Evolutionary conservation across 768 basidiomycete genomes (phyloP), one percentile per base, ranked within the genome.

Genomic region (Mycena sanguinolenta): DNA sequence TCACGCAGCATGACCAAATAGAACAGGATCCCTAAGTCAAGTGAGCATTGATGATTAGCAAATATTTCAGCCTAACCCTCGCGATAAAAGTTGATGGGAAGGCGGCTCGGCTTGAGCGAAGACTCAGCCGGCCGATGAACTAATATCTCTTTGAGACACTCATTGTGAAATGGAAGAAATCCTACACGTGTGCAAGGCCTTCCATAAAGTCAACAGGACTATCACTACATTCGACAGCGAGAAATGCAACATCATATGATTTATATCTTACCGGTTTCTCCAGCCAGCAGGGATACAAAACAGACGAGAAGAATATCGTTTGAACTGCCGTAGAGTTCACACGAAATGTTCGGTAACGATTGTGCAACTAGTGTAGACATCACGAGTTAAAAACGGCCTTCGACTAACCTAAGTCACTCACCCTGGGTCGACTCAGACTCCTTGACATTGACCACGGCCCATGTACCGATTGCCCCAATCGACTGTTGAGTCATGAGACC

Each of bases 1-100:
- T 44, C 21, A 70, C 69, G 16, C 46, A 70, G 69, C 49, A 65
- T 64, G 9, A 27, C 27, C 58, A 70, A 44, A 32, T 70, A 70
- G 30, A 60, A 70, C 8, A 61, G 10, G 32, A 65, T 49, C 13
- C 63, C 69, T 70, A 32, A 6, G 13, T 28, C 14, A 27, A 36
- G 16, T 58, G 16, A 59, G 50, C 28, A 39, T 25, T 6, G 13
- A 23, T 3, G 7, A 28, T 4, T 23, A 3, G 3, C 14, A 1
- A 13, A n/a, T 9, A 57, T 7, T 54, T 4, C 12, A 1, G 32
- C 44, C 63, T 13, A 17, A 63, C 69, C 69, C 19, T 70, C 69
- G 19, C 57, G 69, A n/a, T 70, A 70, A 28, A 70, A 70, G 32
- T 10, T 60, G 10, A 50, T 28, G 3, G 55, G n/a, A 30, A 70